Evolutionary conservation across 2,329 filamentous ascomycete species (phyloP), one percentile per base, ranked within the genome.

Genomic region (Dothidotthia symphoricarpi): DNA sequence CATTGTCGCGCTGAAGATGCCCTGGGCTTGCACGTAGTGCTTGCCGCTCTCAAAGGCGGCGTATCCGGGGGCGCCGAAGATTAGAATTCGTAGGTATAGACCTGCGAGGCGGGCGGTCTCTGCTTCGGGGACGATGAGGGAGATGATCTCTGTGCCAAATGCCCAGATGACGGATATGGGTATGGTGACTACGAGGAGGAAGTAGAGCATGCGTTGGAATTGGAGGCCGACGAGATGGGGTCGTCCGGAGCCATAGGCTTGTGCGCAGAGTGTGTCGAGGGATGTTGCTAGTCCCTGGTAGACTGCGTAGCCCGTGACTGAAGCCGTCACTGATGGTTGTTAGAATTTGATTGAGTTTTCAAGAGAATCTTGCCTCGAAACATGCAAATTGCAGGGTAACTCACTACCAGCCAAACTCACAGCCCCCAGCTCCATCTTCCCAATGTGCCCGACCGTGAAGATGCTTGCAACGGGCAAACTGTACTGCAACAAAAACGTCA

Each of bases 221-320:
- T 93, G 87, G 37, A 93, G 66, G 2, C 87, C 91, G 41, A 97
- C 91, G 4, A 97, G 78, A 52, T 90, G 86, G 61, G 86, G 94
- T 63, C 85, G 86, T 0, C 91, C 91, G 1, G 87, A 94, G 2
- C 93, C 91, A 61, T 94, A 97, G 0, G 93, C 91, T 67, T 97
- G 91, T 0, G 91, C 81, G 64, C 91, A 96, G 2, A 97, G 80
- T 0, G 91, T 97, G 67, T 97, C 91, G 25, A 97, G 74, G 48
- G 85, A 88, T 4, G 91, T 97, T 1, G 89, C 85, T 11, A 97
- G 75, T n/a, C 89, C 71, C 51, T 73, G 70, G 34, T 71, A 74
- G 11, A 73, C 67, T 1, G 70, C 65, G 41, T 72, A 74, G 1
- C 71, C 71, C 3, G 71, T 74, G 17, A 74, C 74, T 30, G 67